Percentiles rank a stretch among this genome's conserved stretches.
Conservation (phyloP, 495 filamentous ascomycete species). For the Penicillium egyptiacum region DNA sequence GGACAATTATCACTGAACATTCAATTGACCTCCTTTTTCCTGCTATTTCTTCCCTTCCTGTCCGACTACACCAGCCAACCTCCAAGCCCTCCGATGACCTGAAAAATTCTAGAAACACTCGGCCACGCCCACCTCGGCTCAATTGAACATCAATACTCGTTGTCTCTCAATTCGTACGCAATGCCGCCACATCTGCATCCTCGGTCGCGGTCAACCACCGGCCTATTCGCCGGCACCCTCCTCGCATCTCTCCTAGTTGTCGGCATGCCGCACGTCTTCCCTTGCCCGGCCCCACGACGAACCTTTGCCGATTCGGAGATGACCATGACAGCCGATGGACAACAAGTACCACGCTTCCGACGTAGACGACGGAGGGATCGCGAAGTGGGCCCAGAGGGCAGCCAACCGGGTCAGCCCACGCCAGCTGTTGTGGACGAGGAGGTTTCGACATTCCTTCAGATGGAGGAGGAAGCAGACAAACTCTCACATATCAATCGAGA, state of each 20-base stretch:
- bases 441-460: slow-evolving; percentile 45
- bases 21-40: slow-evolving; percentile 20
- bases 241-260: slow-evolving; percentile 90
- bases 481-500: slow-evolving; percentile 41
- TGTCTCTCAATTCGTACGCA: slow-evolving; percentile 15
- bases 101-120: slow-evolving; percentile 20
- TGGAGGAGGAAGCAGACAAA: slow-evolving; percentile 47
- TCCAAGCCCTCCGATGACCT: slow-evolving; percentile 26
- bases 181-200: slow-evolving; percentile 95
- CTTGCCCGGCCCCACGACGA: slow-evolving; percentile 81
- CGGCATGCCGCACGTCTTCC: slow-evolving; percentile 85
- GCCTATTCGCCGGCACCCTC: slow-evolving; percentile 93
- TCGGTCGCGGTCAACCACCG: slow-evolving; percentile 82
- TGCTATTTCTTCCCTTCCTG: background rate
- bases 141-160: slow-evolving; percentile 10
- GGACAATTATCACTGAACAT: background rate
- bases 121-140: slow-evolving; percentile 15
- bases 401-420: slow-evolving; percentile 18
- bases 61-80: background rate
- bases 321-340: slow-evolving; percentile 49
- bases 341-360: slow-evolving; percentile 39
- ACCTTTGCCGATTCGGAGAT: slow-evolving; percentile 70
- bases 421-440: slow-evolving; percentile 40
- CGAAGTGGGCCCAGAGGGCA: slow-evolving; percentile 28
- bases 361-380: slow-evolving; percentile 36